A percentile compares a stretch with the other conserved stretches of the same genome.
Evolutionary conservation across 495 filamentous ascomycete genomes (phyloP).

Genomic region (Extremus antarcticus): DNA sequence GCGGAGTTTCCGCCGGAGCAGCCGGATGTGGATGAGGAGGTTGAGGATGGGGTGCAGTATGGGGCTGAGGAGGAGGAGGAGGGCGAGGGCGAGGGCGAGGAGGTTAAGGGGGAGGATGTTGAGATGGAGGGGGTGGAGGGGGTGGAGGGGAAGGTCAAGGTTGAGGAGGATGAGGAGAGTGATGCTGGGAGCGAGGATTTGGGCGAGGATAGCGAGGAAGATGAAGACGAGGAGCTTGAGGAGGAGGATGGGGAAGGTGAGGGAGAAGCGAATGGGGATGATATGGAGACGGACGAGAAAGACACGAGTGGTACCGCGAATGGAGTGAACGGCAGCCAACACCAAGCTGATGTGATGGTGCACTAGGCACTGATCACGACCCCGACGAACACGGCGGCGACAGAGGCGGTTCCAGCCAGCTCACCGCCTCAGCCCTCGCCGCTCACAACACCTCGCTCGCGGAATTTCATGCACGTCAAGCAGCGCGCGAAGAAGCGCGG

Average conservation of each 20-base stretch:
- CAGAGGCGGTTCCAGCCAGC: too few relatives aligned
- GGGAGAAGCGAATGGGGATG: conserved; percentile 37
- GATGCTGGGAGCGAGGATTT: conserved; percentile 91
- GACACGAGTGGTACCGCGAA: not conserved
- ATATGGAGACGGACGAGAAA: conserved; percentile 25
- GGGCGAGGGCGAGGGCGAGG: conserved; percentile 41
- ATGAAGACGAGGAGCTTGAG: conserved; percentile 69
- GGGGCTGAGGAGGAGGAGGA: conserved; percentile 74
- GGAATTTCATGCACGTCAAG: too few relatives aligned
- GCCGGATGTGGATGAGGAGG: conserved; percentile 78
- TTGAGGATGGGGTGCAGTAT: conserved; percentile 75
- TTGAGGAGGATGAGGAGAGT: conserved; percentile 66
- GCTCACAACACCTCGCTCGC: too few relatives aligned
- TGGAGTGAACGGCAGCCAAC: not conserved
- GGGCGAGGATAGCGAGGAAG: conserved; percentile 81
- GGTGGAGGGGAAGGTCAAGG: conserved; percentile 24
- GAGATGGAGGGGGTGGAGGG: conserved; percentile 66
- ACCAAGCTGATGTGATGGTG: conserved; percentile 20
- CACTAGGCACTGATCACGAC: conserved; percentile 12
- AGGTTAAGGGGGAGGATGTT: conserved; percentile 51
- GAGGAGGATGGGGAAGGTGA: conserved; percentile 58
- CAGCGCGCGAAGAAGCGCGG: too few relatives aligned
- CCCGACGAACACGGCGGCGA: too few relatives aligned
- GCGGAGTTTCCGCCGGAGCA: conserved; percentile 95
- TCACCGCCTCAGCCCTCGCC: too few relatives aligned